Conservation (phyloP, 352 stramenopile genomes). For the Proteromonas lacertae region DNA sequence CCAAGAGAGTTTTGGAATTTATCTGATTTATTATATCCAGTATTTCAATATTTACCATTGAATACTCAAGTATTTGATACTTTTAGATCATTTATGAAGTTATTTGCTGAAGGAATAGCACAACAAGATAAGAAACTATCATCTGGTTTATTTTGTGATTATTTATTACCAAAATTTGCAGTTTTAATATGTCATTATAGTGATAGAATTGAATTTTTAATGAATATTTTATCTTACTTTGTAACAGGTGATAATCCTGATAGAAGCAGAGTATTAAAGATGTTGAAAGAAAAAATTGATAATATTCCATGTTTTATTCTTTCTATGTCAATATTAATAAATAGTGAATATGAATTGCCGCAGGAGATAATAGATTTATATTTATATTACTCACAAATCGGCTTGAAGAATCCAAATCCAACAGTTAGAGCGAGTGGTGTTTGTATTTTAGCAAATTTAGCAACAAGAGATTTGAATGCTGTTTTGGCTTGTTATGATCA, state of each 20-base stretch:
- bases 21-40: not conserved
- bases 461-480: not conserved
- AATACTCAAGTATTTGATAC: not conserved
- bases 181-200: not conserved
- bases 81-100: not conserved
- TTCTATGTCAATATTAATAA: slow-evolving; percentile 2
- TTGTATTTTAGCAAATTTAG: slow-evolving; percentile 4
- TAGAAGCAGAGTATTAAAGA: slow-evolving; percentile 5
- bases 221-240: slow-evolving; percentile 6
- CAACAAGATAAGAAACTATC: slow-evolving; percentile 1
- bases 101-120: not conserved
- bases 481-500: not conserved
- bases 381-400: slow-evolving; percentile 5
- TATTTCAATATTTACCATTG: not conserved
- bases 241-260: not conserved
- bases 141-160: slow-evolving; percentile 7
- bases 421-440: slow-evolving; percentile 1
- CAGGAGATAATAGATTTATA: slow-evolving; percentile 4
- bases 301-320: slow-evolving; percentile 3
- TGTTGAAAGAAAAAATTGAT: slow-evolving; percentile 3
- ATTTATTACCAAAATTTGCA: slow-evolving; percentile 5
- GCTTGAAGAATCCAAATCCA: slow-evolving; percentile 1
- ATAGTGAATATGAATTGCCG: slow-evolving; percentile 3
- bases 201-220: slow-evolving; percentile 1
- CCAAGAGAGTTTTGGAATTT: slow-evolving; percentile 33